A percentile compares a stretch with the other conserved stretches of the same genome.
These are phyloP conservation scores for Phaffia tasmanica DNA, from an alignment of 768 basidiomycete genomes.

Conservation along the genomic window DNA sequence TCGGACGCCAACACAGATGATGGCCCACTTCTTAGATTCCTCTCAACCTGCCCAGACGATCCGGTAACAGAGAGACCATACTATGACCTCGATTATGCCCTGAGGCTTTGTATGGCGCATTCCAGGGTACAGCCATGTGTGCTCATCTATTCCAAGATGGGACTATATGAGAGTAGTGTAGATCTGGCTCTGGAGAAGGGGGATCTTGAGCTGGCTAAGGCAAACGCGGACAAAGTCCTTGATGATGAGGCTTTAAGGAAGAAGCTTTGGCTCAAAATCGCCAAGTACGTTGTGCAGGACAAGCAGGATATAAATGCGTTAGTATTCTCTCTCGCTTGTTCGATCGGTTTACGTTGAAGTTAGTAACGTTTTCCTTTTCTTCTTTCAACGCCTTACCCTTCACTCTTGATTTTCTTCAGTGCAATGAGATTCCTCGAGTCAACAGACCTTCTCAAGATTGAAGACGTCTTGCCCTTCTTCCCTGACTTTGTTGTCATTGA, in stretches of 20 bases:
- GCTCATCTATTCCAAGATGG: slow-evolving; percentile 95
- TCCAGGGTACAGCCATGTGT: slow-evolving; percentile 79
- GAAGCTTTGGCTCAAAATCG: slow-evolving; percentile 96
- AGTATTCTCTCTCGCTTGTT: slow-evolving; percentile 36
- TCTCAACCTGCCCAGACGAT: slow-evolving; percentile 68
- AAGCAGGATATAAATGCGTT: slow-evolving; percentile 97
- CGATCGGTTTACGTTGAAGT: background rate
- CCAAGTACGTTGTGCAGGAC: slow-evolving; percentile 95
- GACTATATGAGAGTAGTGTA: slow-evolving; percentile 88
- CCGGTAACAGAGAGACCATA: slow-evolving; percentile 75
- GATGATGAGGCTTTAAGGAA: slow-evolving; percentile 77
- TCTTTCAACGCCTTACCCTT: slow-evolving; percentile 6
- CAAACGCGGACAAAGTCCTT: slow-evolving; percentile 79
- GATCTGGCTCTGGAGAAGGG: slow-evolving; percentile 89
- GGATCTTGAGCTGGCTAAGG: slow-evolving; percentile 86
- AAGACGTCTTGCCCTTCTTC: slow-evolving; percentile 98
- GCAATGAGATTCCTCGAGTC: slow-evolving; percentile 95
- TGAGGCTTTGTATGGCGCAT: slow-evolving; percentile 77
- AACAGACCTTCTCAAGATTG: slow-evolving; percentile 88
- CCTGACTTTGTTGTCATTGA: slow-evolving; percentile 98
- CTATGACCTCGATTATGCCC: slow-evolving; percentile 92
- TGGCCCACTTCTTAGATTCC: slow-evolving; percentile 53
- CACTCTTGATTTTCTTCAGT: slow-evolving; percentile 40
- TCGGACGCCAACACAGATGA: slow-evolving; percentile 34
- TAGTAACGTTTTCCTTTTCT: slow-evolving; percentile 1